phyloP scores from a whole-genome alignment of 768 basidiomycete species.

The Lactifluus subvellereus region DNA sequence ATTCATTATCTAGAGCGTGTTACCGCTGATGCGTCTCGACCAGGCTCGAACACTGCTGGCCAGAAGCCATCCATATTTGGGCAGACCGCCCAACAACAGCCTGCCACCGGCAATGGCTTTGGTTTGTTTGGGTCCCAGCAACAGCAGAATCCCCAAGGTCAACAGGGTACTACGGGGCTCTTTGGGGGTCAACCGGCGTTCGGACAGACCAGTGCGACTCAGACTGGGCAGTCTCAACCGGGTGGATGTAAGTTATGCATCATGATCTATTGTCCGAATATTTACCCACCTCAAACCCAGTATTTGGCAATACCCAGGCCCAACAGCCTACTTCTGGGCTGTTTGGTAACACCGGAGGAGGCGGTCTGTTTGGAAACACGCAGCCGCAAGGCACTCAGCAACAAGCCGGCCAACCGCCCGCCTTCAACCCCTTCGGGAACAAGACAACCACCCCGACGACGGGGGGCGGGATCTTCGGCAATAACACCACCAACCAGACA shows the following conservation, averaged over 20 bases:
- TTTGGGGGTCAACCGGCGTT: constrained; percentile 24
- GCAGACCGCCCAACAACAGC: constrained; percentile 19
- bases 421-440: constrained; percentile 31
- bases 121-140: constrained; percentile 33
- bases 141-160: constrained; percentile 35
- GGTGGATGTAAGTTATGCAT: constrained; percentile 24
- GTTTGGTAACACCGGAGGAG: constrained; percentile 17
- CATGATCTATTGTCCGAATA: not conserved
- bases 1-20: not conserved
- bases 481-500: constrained; percentile 30
- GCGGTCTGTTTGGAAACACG: constrained; percentile 20
- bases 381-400: constrained; percentile 22
- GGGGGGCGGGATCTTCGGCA: constrained; percentile 39
- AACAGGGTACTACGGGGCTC: constrained; percentile 25
- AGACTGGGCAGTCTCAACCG: constrained; percentile 21
- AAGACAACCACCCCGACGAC: constrained; percentile 32
- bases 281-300: constrained; percentile 7
- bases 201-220: constrained; percentile 19
- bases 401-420: constrained; percentile 11
- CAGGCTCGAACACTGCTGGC: constrained; percentile 20
- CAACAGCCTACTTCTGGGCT: constrained; percentile 25
- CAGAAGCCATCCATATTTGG: constrained; percentile 28
- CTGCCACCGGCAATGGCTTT: constrained; percentile 19
- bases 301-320: constrained; percentile 25
- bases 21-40: not conserved